Percentiles rank a stretch among this genome's conserved stretches.
Evolutionary conservation across 108 stramenopile species (phyloP).

Genomic region (Cyclotella kingstonii): DNA sequence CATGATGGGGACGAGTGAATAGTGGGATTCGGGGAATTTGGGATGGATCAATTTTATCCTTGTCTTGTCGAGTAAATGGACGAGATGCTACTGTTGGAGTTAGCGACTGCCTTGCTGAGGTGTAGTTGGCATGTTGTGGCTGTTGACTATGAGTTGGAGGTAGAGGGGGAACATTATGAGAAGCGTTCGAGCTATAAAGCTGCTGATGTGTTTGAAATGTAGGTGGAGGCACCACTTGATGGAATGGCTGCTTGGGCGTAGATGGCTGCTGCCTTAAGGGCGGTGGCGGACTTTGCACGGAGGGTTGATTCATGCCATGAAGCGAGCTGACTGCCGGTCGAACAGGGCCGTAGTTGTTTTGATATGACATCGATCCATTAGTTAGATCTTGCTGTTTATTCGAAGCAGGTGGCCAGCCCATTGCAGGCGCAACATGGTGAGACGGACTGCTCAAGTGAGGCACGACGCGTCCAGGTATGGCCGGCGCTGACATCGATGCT

Average conservation of each 20-base stretch:
- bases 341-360: too few species aligned
- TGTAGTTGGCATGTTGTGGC: neutral
- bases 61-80: slow-evolving; percentile 15
- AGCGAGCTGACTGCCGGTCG: too few species aligned
- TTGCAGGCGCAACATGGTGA: too few species aligned
- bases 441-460: too few species aligned
- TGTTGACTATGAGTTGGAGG: slow-evolving; percentile 9
- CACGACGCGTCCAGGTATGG: neutral
- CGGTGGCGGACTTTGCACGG: neutral
- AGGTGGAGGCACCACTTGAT: slow-evolving; percentile 13
- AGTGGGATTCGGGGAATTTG: slow-evolving; percentile 59
- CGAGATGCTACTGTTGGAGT: neutral
- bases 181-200: neutral
- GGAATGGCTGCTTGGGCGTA: neutral
- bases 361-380: too few species aligned
- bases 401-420: too few species aligned
- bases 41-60: slow-evolving; percentile 48
- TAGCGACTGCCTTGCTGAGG: neutral
- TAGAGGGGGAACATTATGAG: slow-evolving; percentile 5
- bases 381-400: too few species aligned
- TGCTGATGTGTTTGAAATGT: neutral
- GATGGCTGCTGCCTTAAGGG: neutral
- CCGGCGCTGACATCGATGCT: neutral
- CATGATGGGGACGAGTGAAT: slow-evolving; percentile 56
- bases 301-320: neutral